Percentiles rank a stretch among this genome's conserved stretches.
These are phyloP conservation scores for Flaveria floridana DNA, from an alignment of 140 eudicot species.

Conservation along the genomic window DNA sequence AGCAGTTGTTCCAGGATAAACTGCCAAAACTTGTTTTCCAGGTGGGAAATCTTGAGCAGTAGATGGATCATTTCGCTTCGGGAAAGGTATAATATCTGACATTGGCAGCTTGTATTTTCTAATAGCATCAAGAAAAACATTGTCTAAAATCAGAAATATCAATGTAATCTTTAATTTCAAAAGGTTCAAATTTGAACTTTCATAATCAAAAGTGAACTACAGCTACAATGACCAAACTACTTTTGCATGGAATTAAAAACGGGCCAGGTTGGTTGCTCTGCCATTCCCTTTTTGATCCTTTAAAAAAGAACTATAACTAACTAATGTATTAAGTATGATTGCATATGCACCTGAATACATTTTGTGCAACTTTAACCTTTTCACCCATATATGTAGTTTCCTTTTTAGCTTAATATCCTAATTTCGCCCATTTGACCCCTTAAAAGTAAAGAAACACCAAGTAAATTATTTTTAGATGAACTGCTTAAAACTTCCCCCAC, in stretches of 20 bases:
- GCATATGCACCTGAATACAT: neutral
- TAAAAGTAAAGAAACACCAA: neutral
- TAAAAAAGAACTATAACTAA: neutral
- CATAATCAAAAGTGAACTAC: neutral
- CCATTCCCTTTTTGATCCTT: neutral
- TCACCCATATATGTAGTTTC: neutral
- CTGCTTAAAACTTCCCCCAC: neutral
- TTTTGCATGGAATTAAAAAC: neutral
- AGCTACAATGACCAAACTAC: neutral
- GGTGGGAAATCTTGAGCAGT: constrained; percentile 70
- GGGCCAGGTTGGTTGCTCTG: neutral
- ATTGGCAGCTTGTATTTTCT: constrained; percentile 83
- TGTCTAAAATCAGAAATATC: constrained; percentile 2
- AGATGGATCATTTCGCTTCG: constrained; percentile 74
- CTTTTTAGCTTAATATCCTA: neutral
- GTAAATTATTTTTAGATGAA: neutral
- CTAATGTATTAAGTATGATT: neutral
- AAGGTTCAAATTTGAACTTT: constrained; percentile 14
- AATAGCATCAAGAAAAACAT: constrained; percentile 21
- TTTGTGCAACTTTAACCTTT: neutral
- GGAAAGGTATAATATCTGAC: constrained; percentile 85
- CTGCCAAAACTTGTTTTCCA: constrained; percentile 91
- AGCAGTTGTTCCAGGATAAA: constrained; percentile 93
- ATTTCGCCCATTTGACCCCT: neutral
- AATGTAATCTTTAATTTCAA: neutral